Percentiles rank a stretch among this genome's conserved stretches.
phyloP scores from a whole-genome alignment of 2,329 filamentous ascomycete genomes.

The Didymella pinodella region DNA sequence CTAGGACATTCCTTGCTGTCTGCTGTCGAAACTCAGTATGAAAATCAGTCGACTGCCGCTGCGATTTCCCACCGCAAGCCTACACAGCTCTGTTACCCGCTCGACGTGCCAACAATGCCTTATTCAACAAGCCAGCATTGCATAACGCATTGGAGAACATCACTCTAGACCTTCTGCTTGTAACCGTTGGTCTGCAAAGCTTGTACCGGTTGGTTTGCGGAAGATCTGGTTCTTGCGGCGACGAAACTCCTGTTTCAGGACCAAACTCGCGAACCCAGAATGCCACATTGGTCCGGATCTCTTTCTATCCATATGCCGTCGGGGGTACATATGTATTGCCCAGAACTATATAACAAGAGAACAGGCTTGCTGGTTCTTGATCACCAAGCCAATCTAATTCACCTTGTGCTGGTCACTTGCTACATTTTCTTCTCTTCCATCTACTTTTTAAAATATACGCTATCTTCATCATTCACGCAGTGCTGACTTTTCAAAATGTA shows the following conservation, averaged over 20 bases:
- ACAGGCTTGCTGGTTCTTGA: neutral
- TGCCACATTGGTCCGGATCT: conserved; percentile 11
- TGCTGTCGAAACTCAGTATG: neutral
- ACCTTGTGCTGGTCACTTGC: conserved; percentile 22
- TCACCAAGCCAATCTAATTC: conserved; percentile 17
- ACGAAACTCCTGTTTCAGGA: conserved; percentile 15
- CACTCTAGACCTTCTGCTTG: neutral
- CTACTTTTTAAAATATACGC: neutral
- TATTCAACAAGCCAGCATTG: neutral
- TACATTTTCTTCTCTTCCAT: conserved; percentile 4
- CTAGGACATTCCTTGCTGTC: neutral
- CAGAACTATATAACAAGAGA: conserved; percentile 10
- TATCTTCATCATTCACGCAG: neutral
- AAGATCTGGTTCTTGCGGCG: neutral
- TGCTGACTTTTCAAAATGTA: conserved; percentile 13
- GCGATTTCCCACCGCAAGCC: neutral
- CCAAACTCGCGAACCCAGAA: conserved; percentile 10
- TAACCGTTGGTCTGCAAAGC: neutral
- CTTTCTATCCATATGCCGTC: conserved; percentile 8
- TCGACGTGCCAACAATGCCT: neutral
- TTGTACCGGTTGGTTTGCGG: neutral
- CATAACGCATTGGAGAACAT: neutral
- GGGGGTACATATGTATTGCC: neutral
- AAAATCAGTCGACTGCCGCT: neutral
- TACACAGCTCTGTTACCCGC: neutral